Base-by-base conservation (phyloP, 2,329 filamentous ascomycete species). In the Colletotrichum orchidophilum region DNA sequence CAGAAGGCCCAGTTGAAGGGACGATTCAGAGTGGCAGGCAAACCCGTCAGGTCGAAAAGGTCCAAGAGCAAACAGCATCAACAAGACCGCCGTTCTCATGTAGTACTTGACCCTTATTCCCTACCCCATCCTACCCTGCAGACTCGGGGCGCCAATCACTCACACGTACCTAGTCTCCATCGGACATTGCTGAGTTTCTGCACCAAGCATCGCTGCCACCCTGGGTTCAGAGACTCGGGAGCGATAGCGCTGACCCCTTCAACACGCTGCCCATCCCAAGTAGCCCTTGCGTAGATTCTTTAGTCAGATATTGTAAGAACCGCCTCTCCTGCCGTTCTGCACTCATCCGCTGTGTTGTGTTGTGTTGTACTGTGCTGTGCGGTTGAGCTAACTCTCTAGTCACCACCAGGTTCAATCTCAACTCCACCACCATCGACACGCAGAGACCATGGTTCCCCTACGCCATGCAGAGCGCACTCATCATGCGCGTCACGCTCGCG, bases 391-490 rank as follows among this genome's bases (percentile, higher is more conserved):
- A 73, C 63, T 21, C 31, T 50, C 13, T 35, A 74, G 73, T 74
- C 59, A 57, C 67, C 27, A 74, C 69, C 11, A 73, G 73, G 31
- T 74, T 72, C 50, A 73, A 65, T 26, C 61, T 73, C 33, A 67
- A 67, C n/a, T 68, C 71, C 5, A 74, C 72, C 5, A 68, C 66
- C 3, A 53, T 39, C 11, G 73, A 74, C 18, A 65, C 31, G 26
- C 67, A 73, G 39, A 54, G 73, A 27, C 73, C 73, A 31, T 73
- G 73, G 71, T 73, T 74, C 21, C 73, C 71, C 4, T 73, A 73
- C 15, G 73, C 73, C 50, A 74, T 73, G 73, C 71, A 72, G 62
- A 74, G 68, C 59, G 42, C 64, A 7, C 53, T 74, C 33, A 62
- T 74, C 64, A 58, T 74, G 71, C 73, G 71, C 21, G 68, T 63